These are phyloP conservation scores for Podaxis sp. DNA, from an alignment of 768 basidiomycete genomes.

Conservation along the genomic window DNA sequence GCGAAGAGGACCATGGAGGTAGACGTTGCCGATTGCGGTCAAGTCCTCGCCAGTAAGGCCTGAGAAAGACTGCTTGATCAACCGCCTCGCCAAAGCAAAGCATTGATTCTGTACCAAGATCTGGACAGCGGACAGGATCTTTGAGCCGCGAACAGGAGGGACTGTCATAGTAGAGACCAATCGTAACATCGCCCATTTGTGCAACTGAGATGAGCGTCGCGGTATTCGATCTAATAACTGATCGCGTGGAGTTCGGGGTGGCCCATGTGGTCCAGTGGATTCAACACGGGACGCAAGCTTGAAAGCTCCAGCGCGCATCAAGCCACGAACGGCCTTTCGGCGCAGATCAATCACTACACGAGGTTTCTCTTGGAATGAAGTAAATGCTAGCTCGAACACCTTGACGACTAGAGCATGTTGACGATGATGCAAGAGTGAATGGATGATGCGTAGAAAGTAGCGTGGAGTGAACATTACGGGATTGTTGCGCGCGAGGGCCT, in stretches of 20 bases:
- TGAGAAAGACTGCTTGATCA: constrained; percentile 32
- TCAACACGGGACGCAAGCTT: background rate
- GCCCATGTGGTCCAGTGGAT: background rate
- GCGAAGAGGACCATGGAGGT: constrained; percentile 46
- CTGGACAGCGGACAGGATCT: constrained; percentile 33
- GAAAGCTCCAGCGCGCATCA: constrained; percentile 27
- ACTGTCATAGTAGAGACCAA: background rate
- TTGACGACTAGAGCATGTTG: constrained; percentile 35
- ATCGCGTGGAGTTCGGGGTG: background rate
- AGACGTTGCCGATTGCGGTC: constrained; percentile 55
- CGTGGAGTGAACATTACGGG: constrained; percentile 40
- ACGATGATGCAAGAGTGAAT: constrained; percentile 39
- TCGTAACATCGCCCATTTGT: background rate
- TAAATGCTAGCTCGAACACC: constrained; percentile 25
- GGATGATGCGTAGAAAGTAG: constrained; percentile 39
- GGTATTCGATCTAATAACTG: background rate
- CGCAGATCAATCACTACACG: constrained; percentile 26
- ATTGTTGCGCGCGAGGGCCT: constrained; percentile 32
- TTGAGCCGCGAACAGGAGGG: constrained; percentile 24
- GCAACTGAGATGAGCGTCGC: background rate
- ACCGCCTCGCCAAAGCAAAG: constrained; percentile 40
- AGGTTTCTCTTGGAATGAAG: constrained; percentile 21
- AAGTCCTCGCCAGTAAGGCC: constrained; percentile 27
- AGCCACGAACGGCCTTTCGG: constrained; percentile 28
- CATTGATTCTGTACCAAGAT: constrained; percentile 43